These are phyloP conservation scores for Cenococcum geophilum DNA, from an alignment of 495 filamentous ascomycete genomes.

Conservation along the genomic window DNA sequence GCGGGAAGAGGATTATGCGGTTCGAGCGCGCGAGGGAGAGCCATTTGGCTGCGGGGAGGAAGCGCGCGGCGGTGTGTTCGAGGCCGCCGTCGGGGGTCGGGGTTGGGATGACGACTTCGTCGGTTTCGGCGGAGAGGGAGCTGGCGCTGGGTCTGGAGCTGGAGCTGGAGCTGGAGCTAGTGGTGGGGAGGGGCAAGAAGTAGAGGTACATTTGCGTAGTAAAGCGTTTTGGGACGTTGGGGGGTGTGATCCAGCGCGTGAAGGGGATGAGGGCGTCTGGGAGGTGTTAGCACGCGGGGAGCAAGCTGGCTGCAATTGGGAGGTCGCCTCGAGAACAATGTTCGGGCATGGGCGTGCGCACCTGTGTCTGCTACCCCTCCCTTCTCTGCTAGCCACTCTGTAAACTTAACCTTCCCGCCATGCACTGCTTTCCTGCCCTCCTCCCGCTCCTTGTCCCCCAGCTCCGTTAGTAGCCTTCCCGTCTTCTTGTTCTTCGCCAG, in stretches of 20 bases:
- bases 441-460: slow-evolving; percentile 57
- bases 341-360: slow-evolving; percentile 32
- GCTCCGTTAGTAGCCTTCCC: slow-evolving; percentile 45
- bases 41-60: slow-evolving; percentile 64
- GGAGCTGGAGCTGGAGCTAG: slow-evolving; percentile 7
- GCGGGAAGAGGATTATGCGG: slow-evolving; percentile 81
- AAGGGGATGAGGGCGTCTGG: slow-evolving; percentile 68
- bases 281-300: background rate
- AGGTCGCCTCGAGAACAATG: background rate
- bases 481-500: slow-evolving; percentile 53
- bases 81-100: slow-evolving; percentile 78
- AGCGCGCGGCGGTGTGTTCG: slow-evolving; percentile 78
- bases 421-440: slow-evolving; percentile 64
- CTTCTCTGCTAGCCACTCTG: slow-evolving; percentile 57
- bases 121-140: slow-evolving; percentile 16
- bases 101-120: slow-evolving; percentile 44
- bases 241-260: slow-evolving; percentile 86
- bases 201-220: slow-evolving; percentile 96
- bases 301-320: background rate
- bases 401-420: slow-evolving; percentile 52
- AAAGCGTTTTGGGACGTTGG: slow-evolving; percentile 63
- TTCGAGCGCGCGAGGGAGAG: slow-evolving; percentile 52
- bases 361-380: slow-evolving; percentile 61
- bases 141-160: slow-evolving; percentile 13
- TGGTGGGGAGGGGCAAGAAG: slow-evolving; percentile 64